Base-by-base conservation (phyloP, 2,329 filamentous ascomycete species). In the Sporothrix luriei region DNA sequence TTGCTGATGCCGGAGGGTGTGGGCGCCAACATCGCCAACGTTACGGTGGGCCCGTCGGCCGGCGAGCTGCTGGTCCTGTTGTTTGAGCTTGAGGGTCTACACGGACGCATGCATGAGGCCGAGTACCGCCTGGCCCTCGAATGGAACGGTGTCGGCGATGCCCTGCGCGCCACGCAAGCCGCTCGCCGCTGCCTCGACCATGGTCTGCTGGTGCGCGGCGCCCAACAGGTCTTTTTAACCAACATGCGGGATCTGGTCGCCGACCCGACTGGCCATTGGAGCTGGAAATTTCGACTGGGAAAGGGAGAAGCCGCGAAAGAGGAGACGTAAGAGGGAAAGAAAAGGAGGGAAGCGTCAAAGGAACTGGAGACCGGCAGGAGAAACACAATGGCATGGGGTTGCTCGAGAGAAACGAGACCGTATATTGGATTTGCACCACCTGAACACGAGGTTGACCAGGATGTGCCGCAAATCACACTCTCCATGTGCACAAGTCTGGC, bases 121-220 rank as follows among this genome's bases (percentile, higher is more conserved):
- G 79, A 79, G 74, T 81, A 78, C 68, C 75, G 77, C 21, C 79
- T 80, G 21, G 79, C 79, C 1, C 71, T 80, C n/a, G 80, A 81
- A 62, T 80, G 78, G 72, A 80, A 80, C 71, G 79, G 77, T 14
- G 73, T 79, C 0, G 78, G 79, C 0, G 75, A 79, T 52, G 73
- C 72, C 3, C 71, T 64, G 24, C 75, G 71, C 38, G 80, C 79
- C 21, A 72, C 75, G 3, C 75, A 74, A 71, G 78, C 80, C 69
- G 80, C 79, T 5, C 59, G 72, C 9, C 49, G 74, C 38, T 75
- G 75, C 69, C 68, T 75, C 4, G 73, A 74, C 48, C 71, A 66
- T 19, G 73, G 74, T 1, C 55, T 74, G 24, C 16, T 73, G 24
- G 46, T 75, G 21, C 69, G 73, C 9, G 74, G 73, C 0, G 71